Evolutionary conservation across 805 yeast species (phyloP).

Genomic region (Candida sonorensis): DNA sequence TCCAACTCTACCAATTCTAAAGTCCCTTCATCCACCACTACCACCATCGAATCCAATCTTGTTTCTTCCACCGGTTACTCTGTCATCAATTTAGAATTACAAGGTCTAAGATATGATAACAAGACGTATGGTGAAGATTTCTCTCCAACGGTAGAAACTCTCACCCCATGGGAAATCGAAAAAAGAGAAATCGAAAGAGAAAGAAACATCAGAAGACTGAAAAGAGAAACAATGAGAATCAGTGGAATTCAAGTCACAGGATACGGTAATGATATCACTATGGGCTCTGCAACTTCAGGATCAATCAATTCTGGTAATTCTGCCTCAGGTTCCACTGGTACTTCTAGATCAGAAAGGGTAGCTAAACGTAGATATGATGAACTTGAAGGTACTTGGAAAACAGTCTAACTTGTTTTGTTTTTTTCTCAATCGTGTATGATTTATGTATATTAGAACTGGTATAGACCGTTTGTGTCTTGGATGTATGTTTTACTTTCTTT

Average conservation of each 20-base stretch:
- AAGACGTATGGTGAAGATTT: conserved; percentile 77
- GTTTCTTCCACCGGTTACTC: conserved; percentile 4
- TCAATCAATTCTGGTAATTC: no score
- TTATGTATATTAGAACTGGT: no score
- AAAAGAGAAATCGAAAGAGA: conserved; percentile 93
- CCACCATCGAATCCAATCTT: no score
- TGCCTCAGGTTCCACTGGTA: conserved; percentile 3
- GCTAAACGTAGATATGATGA: conserved; percentile 28
- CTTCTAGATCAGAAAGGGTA: conserved; percentile 8
- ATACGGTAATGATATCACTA: conserved; percentile 4
- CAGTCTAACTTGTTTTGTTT: conserved; percentile 1
- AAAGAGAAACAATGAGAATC: conserved; percentile 81
- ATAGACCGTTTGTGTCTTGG: no score
- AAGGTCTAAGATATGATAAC: conserved; percentile 45
- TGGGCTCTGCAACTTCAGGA: no score
- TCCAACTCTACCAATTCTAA: no score
- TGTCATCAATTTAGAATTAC: conserved; percentile 16
- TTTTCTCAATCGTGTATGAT: no score
- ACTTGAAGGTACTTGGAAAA: conserved; percentile 29
- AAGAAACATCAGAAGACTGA: conserved; percentile 81
- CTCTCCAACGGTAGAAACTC: conserved; percentile 81
- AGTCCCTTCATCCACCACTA: not conserved
- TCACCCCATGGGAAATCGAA: conserved; percentile 90
- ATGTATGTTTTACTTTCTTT: no score
- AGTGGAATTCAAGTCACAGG: conserved; percentile 37